Base-by-base conservation (phyloP, 2,329 filamentous ascomycete species). In the Chalaropsis ovoidea region DNA sequence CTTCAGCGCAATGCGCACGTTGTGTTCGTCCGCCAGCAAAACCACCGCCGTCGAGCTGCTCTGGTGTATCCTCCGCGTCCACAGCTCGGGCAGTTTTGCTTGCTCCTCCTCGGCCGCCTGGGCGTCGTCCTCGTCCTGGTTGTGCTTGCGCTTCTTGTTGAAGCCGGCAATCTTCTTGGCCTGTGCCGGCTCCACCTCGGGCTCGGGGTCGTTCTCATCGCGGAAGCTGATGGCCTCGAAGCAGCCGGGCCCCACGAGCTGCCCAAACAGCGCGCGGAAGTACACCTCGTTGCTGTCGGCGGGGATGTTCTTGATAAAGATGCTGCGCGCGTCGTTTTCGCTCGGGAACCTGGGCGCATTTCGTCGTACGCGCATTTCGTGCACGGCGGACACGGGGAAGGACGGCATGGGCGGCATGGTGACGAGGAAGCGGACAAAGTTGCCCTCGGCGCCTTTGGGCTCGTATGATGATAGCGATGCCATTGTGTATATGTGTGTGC, bases 301-400 rank as follows among this genome's bases (percentile, higher is more conserved):
- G 6, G 94, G 94, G 0, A 95, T 77, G 72, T 99, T 97, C 69
- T 92, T 88, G n/a, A 95, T 74, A 76, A 96, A 99, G 19, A 99
- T 81, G 68, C 89, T 91, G 70, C 92, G 86, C 17, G 84, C 78
- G 70, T 93, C 88, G 74, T 88, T 82, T 65, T 82, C 79, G 7
- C 87, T 88, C 15, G 89, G 85, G 49, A 89, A 81, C 76, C 88
- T 90, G 68, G 93, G 91, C 58, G 86, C 81, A 75, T 97, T 92
- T 65, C 85, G 85, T 69, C 90, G 89, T 65, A 97, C 77, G 77
- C 96, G 96, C 71, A 97, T 79, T 76, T 92, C 90, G 77, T 97
- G 94, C 67, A 85, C 81, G 49, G 60, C 63, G 54, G 81, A 75
- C 52, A 80, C 76, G 27, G 85, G 82, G 67, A 82, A 88, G 1